Base-by-base conservation (phyloP, 495 filamentous ascomycete genomes). In the Xanthoparmelia taractica region DNA sequence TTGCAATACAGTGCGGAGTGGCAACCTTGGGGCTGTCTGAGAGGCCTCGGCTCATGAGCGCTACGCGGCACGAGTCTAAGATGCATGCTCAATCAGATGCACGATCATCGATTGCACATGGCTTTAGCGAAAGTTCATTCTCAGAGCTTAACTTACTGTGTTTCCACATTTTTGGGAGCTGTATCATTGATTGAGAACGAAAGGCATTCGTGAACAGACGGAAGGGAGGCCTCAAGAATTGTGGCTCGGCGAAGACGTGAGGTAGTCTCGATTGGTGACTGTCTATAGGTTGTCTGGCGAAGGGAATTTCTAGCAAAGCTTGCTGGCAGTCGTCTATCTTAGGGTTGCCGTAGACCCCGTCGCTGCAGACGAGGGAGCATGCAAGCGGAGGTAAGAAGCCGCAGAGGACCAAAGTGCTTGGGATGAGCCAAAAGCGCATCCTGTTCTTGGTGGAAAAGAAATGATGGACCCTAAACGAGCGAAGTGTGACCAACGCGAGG, bases 121-220 rank as follows among this genome's bases (percentile, higher is more conserved):
- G 17, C 13, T 10, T 17, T 57, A 34, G 31, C 29, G 17, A 5
- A n/a, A 33, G 34, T 20, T 4, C 7, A 34, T 0, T 13, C 34
- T 12, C 1, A 13, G 10, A 37, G 29, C 5, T 15, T 10, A 27
- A 57, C 54, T 20, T 34, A 57, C 54, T 23, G 54, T 57, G 54
- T 23, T 57, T 57, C 54, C 54, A 57, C 27, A 57, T 20, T 37
- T 34, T 57, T 13, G 54, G 54, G 10, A 57, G 54, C 54, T 57
- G 54, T n/a, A 57, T 15, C 3, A 57, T 57, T 17, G 54, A 27
- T 10, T 34, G 17, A 23, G 54, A 29, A 57, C 54, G 31, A 20
- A 8, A 34, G 0, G 0, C 20, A 13, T 57, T 57, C 6, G 6
- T 20, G 34, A 57, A 4, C n/a, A 1, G 3, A 20, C 1, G 13